These are phyloP conservation scores for Alloteropsis angusta DNA, from an alignment of 202 grass and related monocot genomes.

Conservation along the genomic window DNA sequence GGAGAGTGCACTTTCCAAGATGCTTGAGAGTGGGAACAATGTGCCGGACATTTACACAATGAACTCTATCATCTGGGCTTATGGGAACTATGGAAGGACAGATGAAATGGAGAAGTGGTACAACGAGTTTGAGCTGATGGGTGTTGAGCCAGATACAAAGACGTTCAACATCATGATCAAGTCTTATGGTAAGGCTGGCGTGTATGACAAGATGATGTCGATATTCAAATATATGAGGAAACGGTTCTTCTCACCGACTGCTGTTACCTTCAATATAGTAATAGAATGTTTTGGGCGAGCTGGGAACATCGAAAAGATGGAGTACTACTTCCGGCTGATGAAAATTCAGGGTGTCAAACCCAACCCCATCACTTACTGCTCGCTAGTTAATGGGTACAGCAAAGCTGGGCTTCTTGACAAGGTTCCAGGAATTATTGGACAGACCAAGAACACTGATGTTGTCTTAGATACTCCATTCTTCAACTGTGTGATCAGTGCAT, in stretches of 20 bases:
- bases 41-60: slow-evolving; percentile 76
- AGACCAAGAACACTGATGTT: slow-evolving; percentile 76
- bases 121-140: slow-evolving; percentile 69
- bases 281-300: slow-evolving; percentile 68
- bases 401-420: slow-evolving; percentile 60
- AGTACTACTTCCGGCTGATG: slow-evolving; percentile 77
- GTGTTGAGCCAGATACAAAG: slow-evolving; percentile 56
- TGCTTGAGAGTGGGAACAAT: slow-evolving; percentile 59
- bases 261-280: slow-evolving; percentile 61
- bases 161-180: slow-evolving; percentile 86
- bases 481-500: slow-evolving; percentile 72
- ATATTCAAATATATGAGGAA: slow-evolving; percentile 72
- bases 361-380: slow-evolving; percentile 73
- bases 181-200: slow-evolving; percentile 58
- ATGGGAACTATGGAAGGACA: slow-evolving; percentile 54
- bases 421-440: slow-evolving; percentile 65
- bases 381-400: slow-evolving; percentile 58
- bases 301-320: slow-evolving; percentile 80
- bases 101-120: slow-evolving; percentile 79
- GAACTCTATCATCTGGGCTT: slow-evolving; percentile 80
- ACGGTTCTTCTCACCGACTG: slow-evolving; percentile 42
- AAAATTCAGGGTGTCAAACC: slow-evolving; percentile 80
- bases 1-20: slow-evolving; percentile 45
- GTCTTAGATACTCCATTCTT: slow-evolving; percentile 80
- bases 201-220: slow-evolving; percentile 52